Evolutionary conservation across 2,329 filamentous ascomycete genomes (phyloP).

Genomic region (Aspergillus glaucus): DNA sequence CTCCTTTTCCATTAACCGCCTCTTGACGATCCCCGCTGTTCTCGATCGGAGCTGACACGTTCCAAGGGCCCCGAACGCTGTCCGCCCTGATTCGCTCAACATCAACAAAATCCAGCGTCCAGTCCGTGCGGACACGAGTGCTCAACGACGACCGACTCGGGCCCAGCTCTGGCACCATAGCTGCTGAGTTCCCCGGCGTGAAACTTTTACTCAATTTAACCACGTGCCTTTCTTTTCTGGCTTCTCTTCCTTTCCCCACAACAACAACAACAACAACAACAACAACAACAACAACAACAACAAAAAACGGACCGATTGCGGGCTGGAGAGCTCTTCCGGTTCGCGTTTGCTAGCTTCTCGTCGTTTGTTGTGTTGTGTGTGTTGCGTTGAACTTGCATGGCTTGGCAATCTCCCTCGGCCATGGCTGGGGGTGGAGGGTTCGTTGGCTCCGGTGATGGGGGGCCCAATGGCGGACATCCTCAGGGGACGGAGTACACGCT

Average conservation of each 20-base stretch:
- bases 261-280: conserved; percentile 1
- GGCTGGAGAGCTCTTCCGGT: conserved; percentile 2
- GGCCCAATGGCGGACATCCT: conserved; percentile 43
- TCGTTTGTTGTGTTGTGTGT: background rate
- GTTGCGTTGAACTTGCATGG: conserved; percentile 44
- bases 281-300: conserved; percentile 1
- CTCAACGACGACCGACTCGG: background rate
- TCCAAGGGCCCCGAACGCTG: conserved; percentile 15
- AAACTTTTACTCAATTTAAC: too few species aligned
- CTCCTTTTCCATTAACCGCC: background rate
- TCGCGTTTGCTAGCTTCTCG: background rate
- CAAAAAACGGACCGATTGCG: background rate
- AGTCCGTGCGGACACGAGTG: conserved; percentile 11
- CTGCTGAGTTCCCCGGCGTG: too few species aligned
- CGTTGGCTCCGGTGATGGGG: conserved; percentile 38
- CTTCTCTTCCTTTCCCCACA: conserved; percentile 1
- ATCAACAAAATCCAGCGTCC: conserved; percentile 11
- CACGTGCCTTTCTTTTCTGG: conserved; percentile 1
- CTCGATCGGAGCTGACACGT: conserved; percentile 15
- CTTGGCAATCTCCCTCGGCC: conserved; percentile 64
- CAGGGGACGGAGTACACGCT: conserved; percentile 66
- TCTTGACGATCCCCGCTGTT: background rate
- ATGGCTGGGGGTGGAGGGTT: conserved; percentile 52
- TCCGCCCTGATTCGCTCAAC: conserved; percentile 11
- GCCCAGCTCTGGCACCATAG: too few species aligned